Percentiles rank a stretch among this genome's conserved stretches.
These are phyloP conservation scores for Neurospora terricola DNA, from an alignment of 495 filamentous ascomycete genomes.

Conservation along the genomic window DNA sequence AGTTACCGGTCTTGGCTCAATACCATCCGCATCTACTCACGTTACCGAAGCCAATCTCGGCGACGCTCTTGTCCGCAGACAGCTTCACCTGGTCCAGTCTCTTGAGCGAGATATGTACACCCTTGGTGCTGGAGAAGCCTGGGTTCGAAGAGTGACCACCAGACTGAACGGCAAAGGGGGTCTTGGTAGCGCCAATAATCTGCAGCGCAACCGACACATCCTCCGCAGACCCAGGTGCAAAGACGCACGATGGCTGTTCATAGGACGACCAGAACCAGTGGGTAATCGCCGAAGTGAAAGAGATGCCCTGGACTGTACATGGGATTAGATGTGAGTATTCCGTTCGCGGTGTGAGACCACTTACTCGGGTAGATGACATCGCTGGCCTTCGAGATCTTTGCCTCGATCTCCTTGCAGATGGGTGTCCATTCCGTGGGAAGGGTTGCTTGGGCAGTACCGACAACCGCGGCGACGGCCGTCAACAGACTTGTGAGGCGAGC, in stretches of 20 bases:
- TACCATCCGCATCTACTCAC: not conserved
- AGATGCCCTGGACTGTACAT: not conserved
- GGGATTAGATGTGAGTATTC: not conserved
- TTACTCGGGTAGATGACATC: slow-evolving; percentile 4
- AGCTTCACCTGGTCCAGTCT: slow-evolving; percentile 17
- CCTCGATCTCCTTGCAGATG: slow-evolving; percentile 3
- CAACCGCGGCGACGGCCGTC: not conserved
- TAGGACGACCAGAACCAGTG: slow-evolving; percentile 19
- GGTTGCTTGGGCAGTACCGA: not conserved
- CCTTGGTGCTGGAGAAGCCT: slow-evolving; percentile 19
- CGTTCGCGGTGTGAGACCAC: not conserved
- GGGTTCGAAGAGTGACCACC: slow-evolving; percentile 32
- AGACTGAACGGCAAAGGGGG: slow-evolving; percentile 33
- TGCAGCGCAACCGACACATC: slow-evolving; percentile 16
- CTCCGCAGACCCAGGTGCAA: slow-evolving; percentile 2
- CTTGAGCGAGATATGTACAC: slow-evolving; percentile 23
- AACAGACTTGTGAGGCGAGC: not conserved
- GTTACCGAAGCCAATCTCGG: slow-evolving; percentile 30
- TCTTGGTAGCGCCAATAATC: slow-evolving; percentile 8
- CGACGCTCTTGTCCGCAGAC: slow-evolving; percentile 28
- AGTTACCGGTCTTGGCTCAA: not conserved
- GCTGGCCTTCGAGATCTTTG: not conserved
- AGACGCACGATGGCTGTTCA: slow-evolving; percentile 11
- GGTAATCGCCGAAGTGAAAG: not conserved
- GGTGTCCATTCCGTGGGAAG: not conserved